Base-by-base conservation (phyloP, 129 eudicot genomes). In the Tagetes erecta region DNA sequence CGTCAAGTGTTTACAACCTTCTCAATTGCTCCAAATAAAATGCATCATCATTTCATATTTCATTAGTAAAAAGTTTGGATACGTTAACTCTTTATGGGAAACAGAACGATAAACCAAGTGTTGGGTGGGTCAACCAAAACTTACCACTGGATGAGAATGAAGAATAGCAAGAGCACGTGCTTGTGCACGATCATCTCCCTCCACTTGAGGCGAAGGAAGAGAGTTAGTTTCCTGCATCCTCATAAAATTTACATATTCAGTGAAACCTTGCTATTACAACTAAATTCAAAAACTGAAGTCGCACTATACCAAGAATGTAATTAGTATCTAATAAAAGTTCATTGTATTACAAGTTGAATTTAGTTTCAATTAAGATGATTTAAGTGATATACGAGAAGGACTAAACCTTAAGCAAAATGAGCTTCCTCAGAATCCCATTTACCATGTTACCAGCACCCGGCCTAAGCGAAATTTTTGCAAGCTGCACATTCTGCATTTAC, bases 401-500 rank as follows among this genome's bases (percentile, higher is more conserved):
- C 67, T 30, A 59, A 67, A 89, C 98, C 92, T 92, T 92, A 52
- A 89, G 96, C 50, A 70, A 68, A 60, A 85, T 88, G 14, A 92
- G 88, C 91, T 92, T 92, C 87, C 98, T 84, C 42, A 92, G 82
- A 76, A 92, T 83, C 47, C 92, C 98, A 80, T 92, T 92, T 68
- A 92, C 98, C 98, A 92, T 89, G 86, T 89, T 92, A 71, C 98
- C 98, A 72, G 98, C 98, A 72, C 98, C 98, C 31, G 93, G 94
- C 82, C 98, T 89, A 50, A 92, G 92, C 41, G 98, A 89, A 81
- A 75, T 74, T 79, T 92, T 92, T 65, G 98, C 98, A 72, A 92
- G 98, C 83, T 84, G 84, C 76, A 92, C 98, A 83, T 89, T 92
- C 98, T 92, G 90, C 82, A 77, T 27, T 79, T 10, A 58, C 47